phyloP scores from a whole-genome alignment of 1,139 yeast genomes.

The Pichia norvegensis region DNA sequence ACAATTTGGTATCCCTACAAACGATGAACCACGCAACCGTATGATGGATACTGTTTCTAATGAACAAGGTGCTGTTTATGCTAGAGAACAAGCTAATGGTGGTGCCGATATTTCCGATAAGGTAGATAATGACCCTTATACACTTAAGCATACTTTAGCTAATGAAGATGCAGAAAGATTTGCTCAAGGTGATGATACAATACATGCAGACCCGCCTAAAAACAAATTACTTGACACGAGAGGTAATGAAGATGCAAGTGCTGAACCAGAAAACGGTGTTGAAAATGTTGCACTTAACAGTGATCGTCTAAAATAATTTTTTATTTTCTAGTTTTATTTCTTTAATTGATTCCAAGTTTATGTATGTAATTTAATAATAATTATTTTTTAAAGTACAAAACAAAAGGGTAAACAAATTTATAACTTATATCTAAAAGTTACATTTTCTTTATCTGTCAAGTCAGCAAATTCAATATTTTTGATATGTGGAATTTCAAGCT shows the following conservation, averaged over 20 bases:
- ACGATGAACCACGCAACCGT: constrained; percentile 12
- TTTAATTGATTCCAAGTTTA: not conserved
- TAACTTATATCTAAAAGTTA: constrained; percentile 35
- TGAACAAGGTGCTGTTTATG: constrained; percentile 9
- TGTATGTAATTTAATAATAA: no score
- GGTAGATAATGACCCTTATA: constrained; percentile 2
- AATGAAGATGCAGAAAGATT: constrained; percentile 8
- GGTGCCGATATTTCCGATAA: not conserved
- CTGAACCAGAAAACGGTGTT: not conserved
- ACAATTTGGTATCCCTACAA: constrained; percentile 8
- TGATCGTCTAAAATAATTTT: constrained; percentile 8
- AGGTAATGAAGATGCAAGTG: constrained; percentile 3
- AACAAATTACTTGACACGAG: constrained; percentile 9
- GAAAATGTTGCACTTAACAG: constrained; percentile 6
- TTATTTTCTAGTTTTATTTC: not conserved
- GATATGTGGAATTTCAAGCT: constrained; percentile 22
- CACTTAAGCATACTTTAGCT: constrained; percentile 8
- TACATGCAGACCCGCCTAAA: constrained; percentile 3
- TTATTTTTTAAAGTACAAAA: no score
- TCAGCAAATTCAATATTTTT: constrained; percentile 43
- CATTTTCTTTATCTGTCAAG: constrained; percentile 43
- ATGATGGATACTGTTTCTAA: constrained; percentile 15
- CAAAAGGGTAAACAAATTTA: constrained; percentile 2
- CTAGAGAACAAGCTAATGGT: constrained; percentile 1
- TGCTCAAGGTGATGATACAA: constrained; percentile 3